Base-by-base conservation (phyloP, 306 rosid genomes). In the Rosa persica region DNA sequence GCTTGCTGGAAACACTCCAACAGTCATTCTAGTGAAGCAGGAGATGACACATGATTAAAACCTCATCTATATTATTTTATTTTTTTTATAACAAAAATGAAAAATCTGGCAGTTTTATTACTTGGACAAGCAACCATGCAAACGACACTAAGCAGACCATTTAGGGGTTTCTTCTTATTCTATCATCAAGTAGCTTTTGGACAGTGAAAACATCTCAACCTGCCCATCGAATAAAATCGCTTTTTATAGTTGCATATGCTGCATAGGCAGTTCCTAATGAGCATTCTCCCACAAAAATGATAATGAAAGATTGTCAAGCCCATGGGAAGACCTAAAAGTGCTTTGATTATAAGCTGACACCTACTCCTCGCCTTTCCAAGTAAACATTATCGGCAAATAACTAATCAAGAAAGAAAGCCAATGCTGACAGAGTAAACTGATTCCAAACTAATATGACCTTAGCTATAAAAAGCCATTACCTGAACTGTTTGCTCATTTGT, bases 401-500 rank as follows among this genome's bases (percentile, higher is more conserved):
- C 65, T 58, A 23, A 58, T 49, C 4, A 49, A 49, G 5, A 49
- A 49, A 49, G 54, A 49, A 49, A 12, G 54, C 58, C 10, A 17
- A 52, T 52, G 58, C 58, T 4, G 19, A 52, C 0, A 6, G 10
- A 52, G 22, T 52, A 52, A 3, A 23, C 22, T 58, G 27, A 22
- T 22, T 22, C 23, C 11, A 48, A 52, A 19, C 23, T 52, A 52
- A 52, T 52, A 52, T 43, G 46, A 43, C 46, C 46, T 43, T 43
- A 30, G 36, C 36, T 30, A 3, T 15, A 47, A 47, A 47, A 54
- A 5, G 60, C 5, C 12, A 58, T 15, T n/a, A 91, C 96, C 88
- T 90, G 94, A 79, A 93, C 92, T 23, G 94, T 90, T 85, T 91
- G 97, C 76, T 91, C 96, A 81, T 93, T 91, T 66, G 96, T 93